These are phyloP conservation scores for Lasiosphaeriaceae sp. DNA, from an alignment of 495 filamentous ascomycete genomes.

Conservation along the genomic window DNA sequence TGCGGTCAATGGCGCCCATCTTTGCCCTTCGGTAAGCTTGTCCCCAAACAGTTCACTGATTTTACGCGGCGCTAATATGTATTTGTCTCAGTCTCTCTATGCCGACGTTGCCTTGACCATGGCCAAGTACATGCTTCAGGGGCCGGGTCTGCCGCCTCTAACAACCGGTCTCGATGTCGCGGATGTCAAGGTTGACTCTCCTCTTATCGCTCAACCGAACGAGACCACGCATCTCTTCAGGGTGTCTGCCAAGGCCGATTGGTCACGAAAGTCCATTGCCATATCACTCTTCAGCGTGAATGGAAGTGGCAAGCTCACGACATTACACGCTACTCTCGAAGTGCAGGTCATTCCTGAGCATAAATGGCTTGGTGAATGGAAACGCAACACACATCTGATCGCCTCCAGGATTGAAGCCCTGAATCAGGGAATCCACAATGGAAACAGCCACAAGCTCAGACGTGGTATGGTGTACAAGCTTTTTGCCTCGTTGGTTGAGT, in stretches of 20 bases:
- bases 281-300: constrained; percentile 11
- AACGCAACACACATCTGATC: constrained; percentile 38
- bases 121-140: background rate
- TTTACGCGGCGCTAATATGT: constrained; percentile 35
- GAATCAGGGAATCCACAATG: constrained; percentile 25
- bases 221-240: background rate
- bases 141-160: background rate
- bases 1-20: constrained; percentile 28
- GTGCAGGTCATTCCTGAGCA: background rate
- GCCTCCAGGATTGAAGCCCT: constrained; percentile 35
- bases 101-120: constrained; percentile 26
- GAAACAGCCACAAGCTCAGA: constrained; percentile 45
- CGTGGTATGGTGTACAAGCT: constrained; percentile 62
- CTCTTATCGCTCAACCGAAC: background rate
- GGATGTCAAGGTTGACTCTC: background rate
- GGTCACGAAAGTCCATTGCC: background rate
- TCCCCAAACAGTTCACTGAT: constrained; percentile 12
- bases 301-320: constrained; percentile 15
- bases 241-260: background rate
- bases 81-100: constrained; percentile 56
- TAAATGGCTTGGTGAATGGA: constrained; percentile 35
- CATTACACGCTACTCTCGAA: background rate
- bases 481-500: constrained; percentile 57
- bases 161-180: background rate
- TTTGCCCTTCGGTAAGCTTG: constrained; percentile 18